Evolutionary conservation across 495 filamentous ascomycete genomes (phyloP).

Genomic region (Rhizodiscina lignyota): DNA sequence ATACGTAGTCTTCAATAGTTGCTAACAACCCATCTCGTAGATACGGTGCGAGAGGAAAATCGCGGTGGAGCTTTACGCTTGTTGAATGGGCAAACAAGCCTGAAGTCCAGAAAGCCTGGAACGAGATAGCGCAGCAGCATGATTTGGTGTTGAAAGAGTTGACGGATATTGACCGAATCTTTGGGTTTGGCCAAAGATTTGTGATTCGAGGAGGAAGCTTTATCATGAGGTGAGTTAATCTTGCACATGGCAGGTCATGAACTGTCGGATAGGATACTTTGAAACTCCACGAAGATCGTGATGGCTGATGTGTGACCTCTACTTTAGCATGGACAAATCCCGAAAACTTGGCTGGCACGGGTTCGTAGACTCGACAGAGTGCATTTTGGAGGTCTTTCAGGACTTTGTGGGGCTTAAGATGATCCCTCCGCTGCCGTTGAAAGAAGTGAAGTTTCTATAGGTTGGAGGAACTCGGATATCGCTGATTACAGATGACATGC

Average conservation of each 20-base stretch:
- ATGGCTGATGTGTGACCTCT: no score
- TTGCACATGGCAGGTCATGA: no score
- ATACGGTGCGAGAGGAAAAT: slow-evolving; percentile 21
- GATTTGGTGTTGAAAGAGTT: slow-evolving; percentile 17
- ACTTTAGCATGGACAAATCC: slow-evolving; percentile 24
- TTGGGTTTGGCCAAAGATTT: slow-evolving; percentile 20
- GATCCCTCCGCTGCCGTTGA: slow-evolving; percentile 15
- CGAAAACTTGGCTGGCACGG: slow-evolving; percentile 25
- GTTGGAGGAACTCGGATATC: no score
- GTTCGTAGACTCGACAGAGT: slow-evolving; percentile 25
- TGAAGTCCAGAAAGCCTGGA: slow-evolving; percentile 30
- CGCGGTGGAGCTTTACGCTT: slow-evolving; percentile 23
- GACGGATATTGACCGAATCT: slow-evolving; percentile 15
- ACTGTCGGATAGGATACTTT: no score
- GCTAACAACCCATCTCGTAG: no score
- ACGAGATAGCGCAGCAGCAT: slow-evolving; percentile 14
- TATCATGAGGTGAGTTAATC: no score
- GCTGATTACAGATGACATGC: no score
- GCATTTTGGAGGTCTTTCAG: slow-evolving; percentile 18
- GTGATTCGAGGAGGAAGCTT: no score
- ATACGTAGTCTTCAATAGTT: no score
- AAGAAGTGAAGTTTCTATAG: no score
- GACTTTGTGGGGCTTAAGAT: slow-evolving; percentile 21
- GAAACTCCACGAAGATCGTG: no score
- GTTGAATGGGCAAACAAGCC: slow-evolving; percentile 27